Evolutionary conservation across 2,329 filamentous ascomycete species (phyloP), one percentile per base, ranked within the genome.

Genomic region (Dactylellina parvicollis): DNA sequence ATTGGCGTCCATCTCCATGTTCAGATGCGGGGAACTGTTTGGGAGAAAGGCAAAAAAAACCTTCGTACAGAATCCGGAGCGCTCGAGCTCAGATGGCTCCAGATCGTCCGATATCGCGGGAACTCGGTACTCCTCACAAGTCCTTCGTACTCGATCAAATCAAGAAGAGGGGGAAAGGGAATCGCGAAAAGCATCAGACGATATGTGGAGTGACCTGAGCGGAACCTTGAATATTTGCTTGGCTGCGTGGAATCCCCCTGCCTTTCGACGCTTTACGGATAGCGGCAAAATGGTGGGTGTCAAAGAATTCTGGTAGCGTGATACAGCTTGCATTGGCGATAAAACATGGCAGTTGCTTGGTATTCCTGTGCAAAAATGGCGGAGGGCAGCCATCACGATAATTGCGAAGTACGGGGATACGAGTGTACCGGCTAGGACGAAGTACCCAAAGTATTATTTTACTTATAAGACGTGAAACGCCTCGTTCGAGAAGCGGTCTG

Each of bases 311-410:
- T 66, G 62, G 62, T 67, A 67, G 62, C 62, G 62, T 67, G 62
- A 67, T 57, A 47, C 49, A 36, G 32, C 49, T 54, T 56, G 61
- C 49, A 65, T 65, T 65, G 61, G 61, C 61, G 61, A 65, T 55
- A 36, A n/a, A 60, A n/a, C 56, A 49, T 57, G 56, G 56, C 40
- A 28, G 36, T 1, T 26, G 14, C 34, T 42, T 42, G 36, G 34
- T 28, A 56, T 14, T 32, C 34, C 34, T 38, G 12, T 38, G 12
- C 34, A 14, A 32, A 32, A 5, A 5, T 42, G 7, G 5, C 38
- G 4, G 5, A 42, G 12, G 4, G n/a, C n/a, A 42, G 5, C n/a
- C 30, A 26, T 47, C 42, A 49, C 56, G 42, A 50, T 50, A 47
- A 60, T 24, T 14, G 3, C 3, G 2, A 24, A 38, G 16, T 38